Evolutionary conservation across 2,329 filamentous ascomycete species (phyloP), one percentile per base, ranked within the genome.

Genomic region (Conoideocrella luteorostrata): DNA sequence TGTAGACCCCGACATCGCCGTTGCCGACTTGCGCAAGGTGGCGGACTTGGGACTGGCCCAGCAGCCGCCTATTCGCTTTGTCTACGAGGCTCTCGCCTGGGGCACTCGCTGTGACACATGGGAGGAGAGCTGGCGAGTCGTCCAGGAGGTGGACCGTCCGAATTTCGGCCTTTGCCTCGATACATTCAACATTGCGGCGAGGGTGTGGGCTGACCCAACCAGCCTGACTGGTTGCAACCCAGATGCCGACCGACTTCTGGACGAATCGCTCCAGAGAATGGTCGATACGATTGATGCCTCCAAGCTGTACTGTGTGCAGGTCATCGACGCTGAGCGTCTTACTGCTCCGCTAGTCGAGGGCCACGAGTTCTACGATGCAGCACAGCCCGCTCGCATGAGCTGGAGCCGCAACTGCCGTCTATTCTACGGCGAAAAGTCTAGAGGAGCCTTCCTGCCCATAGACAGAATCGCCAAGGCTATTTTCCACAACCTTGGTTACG

Each of bases 101-200:
- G 83, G 82, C 7, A 87, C 82, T 0, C 72, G 78, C 44, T 67
- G 80, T 47, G 72, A 86, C 58, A 79, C 71, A 0, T 89, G 86
- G 86, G 82, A 88, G 59, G 65, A 69, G 21, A 77, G 74, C 50
- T 89, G 82, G 80, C 75, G 80, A 2, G 68, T 87, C 2, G 78
- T 88, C 1, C 61, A 71, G 50, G 64, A 63, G 5, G 82, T 88
- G 17, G 69, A 86, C 57, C 63, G 82, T 6, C 64, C 74, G 2
- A 89, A 88, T 62, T 87, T 89, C 55, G 84, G 84, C 9, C 68
- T 88, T 39, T 88, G 84, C 57, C 68, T 89, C 26, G 85, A 89
- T 60, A 86, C 81, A 0, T 89, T 86, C 67, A 86, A 89, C 61
- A 83, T 89, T 47, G 77, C 82, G 1, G 84, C 77, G 1, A 67